phyloP scores from a whole-genome alignment of 2,329 filamentous ascomycete species.

The Sporothrix dimorphospora region DNA sequence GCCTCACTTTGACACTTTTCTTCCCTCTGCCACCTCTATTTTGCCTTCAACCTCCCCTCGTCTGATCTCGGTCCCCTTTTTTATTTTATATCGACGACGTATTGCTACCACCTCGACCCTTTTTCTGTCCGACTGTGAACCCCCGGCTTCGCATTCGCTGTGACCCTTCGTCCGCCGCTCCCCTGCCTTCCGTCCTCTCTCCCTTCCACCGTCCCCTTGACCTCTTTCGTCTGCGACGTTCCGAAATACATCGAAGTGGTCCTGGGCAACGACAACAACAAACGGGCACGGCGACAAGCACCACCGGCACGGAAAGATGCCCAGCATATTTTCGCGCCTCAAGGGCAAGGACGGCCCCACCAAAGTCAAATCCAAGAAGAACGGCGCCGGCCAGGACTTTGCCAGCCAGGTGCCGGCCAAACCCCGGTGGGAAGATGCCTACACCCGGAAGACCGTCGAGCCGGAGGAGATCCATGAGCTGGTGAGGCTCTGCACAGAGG shows the following conservation, averaged over 20 bases:
- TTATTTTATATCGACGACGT: slow-evolving; percentile 3
- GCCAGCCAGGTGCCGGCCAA: slow-evolving; percentile 62
- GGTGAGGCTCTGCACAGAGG: slow-evolving; percentile 79
- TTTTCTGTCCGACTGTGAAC: neutral
- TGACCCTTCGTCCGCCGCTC: slow-evolving; percentile 5
- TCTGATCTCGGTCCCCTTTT: slow-evolving; percentile 5
- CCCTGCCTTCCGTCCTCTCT: neutral
- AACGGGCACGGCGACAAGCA: neutral
- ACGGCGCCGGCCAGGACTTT: slow-evolving; percentile 54
- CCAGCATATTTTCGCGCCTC: slow-evolving; percentile 64
- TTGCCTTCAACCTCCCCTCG: slow-evolving; percentile 12
- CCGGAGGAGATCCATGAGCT: slow-evolving; percentile 91
- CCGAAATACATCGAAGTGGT: neutral
- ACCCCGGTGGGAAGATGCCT: slow-evolving; percentile 86
- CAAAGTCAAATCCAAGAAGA: slow-evolving; percentile 67
- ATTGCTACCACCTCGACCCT: neutral
- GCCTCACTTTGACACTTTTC: neutral
- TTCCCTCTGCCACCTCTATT: slow-evolving; percentile 9
- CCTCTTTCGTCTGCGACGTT: neutral
- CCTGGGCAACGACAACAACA: neutral
- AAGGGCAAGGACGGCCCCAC: slow-evolving; percentile 73
- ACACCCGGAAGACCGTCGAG: slow-evolving; percentile 77
- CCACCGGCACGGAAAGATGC: slow-evolving; percentile 46
- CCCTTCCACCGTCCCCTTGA: neutral
- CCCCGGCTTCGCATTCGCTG: neutral